Percentiles rank a stretch among this genome's conserved stretches.
phyloP scores from a whole-genome alignment of 2,329 filamentous ascomycete species.

The Colletotrichum sp. region DNA sequence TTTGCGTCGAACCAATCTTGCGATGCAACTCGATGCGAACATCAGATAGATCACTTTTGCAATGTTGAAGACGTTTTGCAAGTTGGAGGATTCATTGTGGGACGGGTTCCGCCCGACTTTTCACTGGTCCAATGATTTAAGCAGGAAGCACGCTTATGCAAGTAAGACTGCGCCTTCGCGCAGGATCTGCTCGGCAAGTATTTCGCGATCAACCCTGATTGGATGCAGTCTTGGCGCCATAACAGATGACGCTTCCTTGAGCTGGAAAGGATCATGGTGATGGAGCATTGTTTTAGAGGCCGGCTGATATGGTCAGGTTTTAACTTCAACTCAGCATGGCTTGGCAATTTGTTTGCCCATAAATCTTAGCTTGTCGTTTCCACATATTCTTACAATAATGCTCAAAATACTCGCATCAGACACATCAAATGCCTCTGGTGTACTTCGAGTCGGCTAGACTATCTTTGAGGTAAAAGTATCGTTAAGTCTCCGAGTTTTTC shows the following conservation, averaged over 20 bases:
- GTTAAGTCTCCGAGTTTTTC: too few species aligned
- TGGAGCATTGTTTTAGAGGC: neutral
- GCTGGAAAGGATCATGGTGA: neutral
- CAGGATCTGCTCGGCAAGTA: neutral
- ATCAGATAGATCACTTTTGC: neutral
- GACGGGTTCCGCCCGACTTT: neutral
- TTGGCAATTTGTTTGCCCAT: neutral
- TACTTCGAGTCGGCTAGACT: too few species aligned
- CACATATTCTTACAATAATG: too few species aligned
- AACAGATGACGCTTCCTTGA: neutral
- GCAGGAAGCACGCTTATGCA: neutral
- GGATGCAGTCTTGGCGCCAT: neutral
- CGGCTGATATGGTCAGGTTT: neutral
- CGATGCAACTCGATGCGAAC: neutral
- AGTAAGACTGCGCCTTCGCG: neutral
- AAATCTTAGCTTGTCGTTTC: neutral
- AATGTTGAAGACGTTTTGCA: neutral
- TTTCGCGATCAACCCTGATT: neutral
- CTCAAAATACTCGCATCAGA: too few species aligned
- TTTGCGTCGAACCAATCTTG: neutral
- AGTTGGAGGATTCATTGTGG: neutral
- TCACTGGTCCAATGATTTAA: neutral
- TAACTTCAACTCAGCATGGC: neutral
- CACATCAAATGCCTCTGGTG: too few species aligned
- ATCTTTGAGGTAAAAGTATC: accelerated